Evolutionary conservation across 495 filamentous ascomycete genomes (phyloP).

Genomic region (Neurospora sp.): DNA sequence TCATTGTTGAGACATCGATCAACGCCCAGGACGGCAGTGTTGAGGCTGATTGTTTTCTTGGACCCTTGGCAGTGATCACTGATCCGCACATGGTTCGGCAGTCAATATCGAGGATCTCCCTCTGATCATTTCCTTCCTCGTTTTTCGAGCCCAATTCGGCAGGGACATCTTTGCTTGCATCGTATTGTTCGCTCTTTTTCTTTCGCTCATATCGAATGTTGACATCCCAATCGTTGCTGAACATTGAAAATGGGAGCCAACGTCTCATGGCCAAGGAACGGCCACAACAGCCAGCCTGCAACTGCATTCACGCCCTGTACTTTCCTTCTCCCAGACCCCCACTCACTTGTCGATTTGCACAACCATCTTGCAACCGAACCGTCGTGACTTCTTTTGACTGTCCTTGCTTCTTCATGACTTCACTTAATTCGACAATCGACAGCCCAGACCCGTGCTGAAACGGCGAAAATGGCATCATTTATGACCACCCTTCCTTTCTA

Average conservation of each 20-base stretch:
- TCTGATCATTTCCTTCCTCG: not conserved
- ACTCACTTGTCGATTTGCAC: too few relatives aligned
- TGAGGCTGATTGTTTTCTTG: not conserved
- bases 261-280: too few relatives aligned
- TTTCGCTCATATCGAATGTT: not conserved
- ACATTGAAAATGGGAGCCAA: too few relatives aligned
- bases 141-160: not conserved
- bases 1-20: not conserved
- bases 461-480: too few relatives aligned
- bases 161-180: not conserved
- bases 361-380: too few relatives aligned
- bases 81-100: not conserved
- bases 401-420: not conserved
- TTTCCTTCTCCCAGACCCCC: too few relatives aligned
- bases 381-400: too few relatives aligned
- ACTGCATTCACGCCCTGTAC: too few relatives aligned
- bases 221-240: not conserved
- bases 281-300: too few relatives aligned
- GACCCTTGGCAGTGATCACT: not conserved
- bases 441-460: too few relatives aligned
- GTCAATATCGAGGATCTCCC: not conserved
- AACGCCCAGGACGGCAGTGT: not conserved
- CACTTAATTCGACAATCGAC: too few relatives aligned
- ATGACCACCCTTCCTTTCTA: too few relatives aligned
- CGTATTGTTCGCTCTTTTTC: not conserved